Percentiles rank a stretch among this genome's conserved stretches.
Evolutionary conservation across 148 eudicot species (phyloP).

Genomic region (Amaranthus palmeri): DNA sequence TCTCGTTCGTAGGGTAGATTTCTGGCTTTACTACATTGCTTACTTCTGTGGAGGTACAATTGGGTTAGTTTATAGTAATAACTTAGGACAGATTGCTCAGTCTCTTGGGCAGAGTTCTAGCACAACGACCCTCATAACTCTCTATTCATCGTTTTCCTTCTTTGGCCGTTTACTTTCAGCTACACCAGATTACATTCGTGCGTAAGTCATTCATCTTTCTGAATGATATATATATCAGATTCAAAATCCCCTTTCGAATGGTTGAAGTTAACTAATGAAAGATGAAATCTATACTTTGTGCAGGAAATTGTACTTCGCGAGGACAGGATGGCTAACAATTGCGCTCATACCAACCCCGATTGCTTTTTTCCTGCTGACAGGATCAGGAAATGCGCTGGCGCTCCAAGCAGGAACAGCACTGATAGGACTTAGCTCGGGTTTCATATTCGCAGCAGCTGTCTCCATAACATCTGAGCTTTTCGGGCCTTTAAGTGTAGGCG

Average conservation of each 20-base stretch:
- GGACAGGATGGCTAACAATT: conserved; percentile 83
- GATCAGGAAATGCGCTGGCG: conserved; percentile 42
- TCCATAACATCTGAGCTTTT: conserved; percentile 86
- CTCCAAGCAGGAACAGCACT: conserved; percentile 57
- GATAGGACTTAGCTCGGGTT: conserved; percentile 80
- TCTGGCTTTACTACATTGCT: conserved; percentile 79
- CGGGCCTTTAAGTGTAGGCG: conserved; percentile 69
- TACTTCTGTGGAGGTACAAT: conserved; percentile 93
- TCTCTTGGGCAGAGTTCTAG: conserved; percentile 63
- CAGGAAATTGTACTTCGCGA: conserved; percentile 79
- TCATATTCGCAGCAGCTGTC: conserved; percentile 86
- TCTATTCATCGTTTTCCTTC: conserved; percentile 87
- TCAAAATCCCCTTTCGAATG: not conserved
- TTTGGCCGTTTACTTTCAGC: conserved; percentile 88
- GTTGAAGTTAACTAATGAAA: not conserved
- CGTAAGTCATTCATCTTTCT: conserved; percentile 40
- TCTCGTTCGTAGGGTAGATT: conserved; percentile 64
- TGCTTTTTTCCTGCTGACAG: conserved; percentile 66
- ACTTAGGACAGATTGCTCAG: conserved; percentile 83
- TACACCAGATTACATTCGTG: conserved; percentile 64
- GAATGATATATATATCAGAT: not conserved
- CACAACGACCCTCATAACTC: conserved; percentile 55
- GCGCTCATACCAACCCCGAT: conserved; percentile 70
- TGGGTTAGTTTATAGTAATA: conserved; percentile 82
- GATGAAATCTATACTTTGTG: conserved; percentile 1